Percentiles rank a stretch among this genome's conserved stretches.
phyloP scores from a whole-genome alignment of 306 rosid species.

The Chamaecrista fasciculata region DNA sequence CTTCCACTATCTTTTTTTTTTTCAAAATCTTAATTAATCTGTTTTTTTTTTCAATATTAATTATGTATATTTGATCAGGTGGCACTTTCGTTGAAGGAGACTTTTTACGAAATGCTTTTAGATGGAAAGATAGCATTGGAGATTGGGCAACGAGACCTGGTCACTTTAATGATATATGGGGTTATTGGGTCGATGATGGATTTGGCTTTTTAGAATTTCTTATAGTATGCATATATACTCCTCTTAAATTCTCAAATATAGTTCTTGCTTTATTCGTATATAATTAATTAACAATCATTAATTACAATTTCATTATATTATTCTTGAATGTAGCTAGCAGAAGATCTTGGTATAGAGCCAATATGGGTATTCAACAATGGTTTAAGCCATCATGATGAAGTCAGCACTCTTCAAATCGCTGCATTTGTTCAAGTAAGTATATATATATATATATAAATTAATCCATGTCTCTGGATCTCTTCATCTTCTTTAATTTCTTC shows the following conservation, averaged over 20 bases:
- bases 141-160: constrained; percentile 96
- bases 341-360: constrained; percentile 70
- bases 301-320: too few relatives aligned
- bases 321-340: constrained; percentile 66
- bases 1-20: too few relatives aligned
- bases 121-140: constrained; percentile 81
- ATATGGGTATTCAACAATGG: constrained; percentile 92
- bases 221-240: too few relatives aligned
- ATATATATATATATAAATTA: too few relatives aligned
- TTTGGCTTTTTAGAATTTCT: constrained; percentile 90
- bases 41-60: too few relatives aligned
- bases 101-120: constrained; percentile 86
- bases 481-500: too few relatives aligned
- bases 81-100: constrained; percentile 96
- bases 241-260: too few relatives aligned
- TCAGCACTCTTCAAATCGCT: constrained; percentile 38
- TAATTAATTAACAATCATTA: too few relatives aligned
- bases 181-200: constrained; percentile 95
- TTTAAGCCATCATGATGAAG: constrained; percentile 82
- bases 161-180: constrained; percentile 98
- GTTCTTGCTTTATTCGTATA: too few relatives aligned
- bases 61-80: too few relatives aligned
- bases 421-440: constrained; percentile 82
- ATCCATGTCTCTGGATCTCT: too few relatives aligned
- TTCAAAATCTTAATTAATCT: too few relatives aligned